Evolutionary conservation across 495 filamentous ascomycete genomes (phyloP).

Genomic region (Hyphodiscus hymeniophilus): DNA sequence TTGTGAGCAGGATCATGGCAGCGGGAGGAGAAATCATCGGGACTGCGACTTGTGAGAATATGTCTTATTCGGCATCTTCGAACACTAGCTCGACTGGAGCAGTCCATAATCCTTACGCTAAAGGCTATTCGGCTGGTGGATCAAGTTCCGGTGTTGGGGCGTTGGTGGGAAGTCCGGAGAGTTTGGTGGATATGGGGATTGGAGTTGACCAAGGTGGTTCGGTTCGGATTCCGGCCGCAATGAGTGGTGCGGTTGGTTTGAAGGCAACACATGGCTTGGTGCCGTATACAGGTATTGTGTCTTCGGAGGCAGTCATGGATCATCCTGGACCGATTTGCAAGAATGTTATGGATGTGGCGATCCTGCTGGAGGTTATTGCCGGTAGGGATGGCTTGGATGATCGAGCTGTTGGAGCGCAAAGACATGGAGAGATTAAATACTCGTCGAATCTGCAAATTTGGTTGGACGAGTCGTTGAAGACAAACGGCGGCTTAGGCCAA

Average conservation of each 20-base stretch:
- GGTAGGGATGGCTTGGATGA: conserved; percentile 53
- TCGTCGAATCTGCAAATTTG: no score
- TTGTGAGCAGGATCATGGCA: background rate
- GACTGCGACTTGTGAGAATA: background rate
- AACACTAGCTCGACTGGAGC: conserved; percentile 29
- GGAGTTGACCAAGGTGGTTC: conserved; percentile 56
- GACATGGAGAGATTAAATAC: conserved; percentile 28
- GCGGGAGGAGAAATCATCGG: background rate
- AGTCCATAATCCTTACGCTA: conserved; percentile 29
- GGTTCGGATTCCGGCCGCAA: conserved; percentile 45
- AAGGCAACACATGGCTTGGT: conserved; percentile 44
- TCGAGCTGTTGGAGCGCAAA: conserved; percentile 35
- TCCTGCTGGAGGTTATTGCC: conserved; percentile 42
- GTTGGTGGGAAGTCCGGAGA: conserved; percentile 26
- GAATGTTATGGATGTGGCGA: conserved; percentile 41
- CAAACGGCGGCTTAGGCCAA: conserved; percentile 8
- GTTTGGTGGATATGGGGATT: conserved; percentile 43
- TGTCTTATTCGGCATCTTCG: background rate
- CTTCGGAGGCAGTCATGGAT: conserved; percentile 39
- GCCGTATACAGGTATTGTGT: conserved; percentile 38
- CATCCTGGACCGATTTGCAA: conserved; percentile 41
- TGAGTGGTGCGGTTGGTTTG: conserved; percentile 39
- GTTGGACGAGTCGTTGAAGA: conserved; percentile 23
- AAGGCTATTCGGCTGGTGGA: conserved; percentile 35
- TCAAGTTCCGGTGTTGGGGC: conserved; percentile 37